phyloP scores from a whole-genome alignment of 2,329 filamentous ascomycete species.

The Hyphodiscus sp. region DNA sequence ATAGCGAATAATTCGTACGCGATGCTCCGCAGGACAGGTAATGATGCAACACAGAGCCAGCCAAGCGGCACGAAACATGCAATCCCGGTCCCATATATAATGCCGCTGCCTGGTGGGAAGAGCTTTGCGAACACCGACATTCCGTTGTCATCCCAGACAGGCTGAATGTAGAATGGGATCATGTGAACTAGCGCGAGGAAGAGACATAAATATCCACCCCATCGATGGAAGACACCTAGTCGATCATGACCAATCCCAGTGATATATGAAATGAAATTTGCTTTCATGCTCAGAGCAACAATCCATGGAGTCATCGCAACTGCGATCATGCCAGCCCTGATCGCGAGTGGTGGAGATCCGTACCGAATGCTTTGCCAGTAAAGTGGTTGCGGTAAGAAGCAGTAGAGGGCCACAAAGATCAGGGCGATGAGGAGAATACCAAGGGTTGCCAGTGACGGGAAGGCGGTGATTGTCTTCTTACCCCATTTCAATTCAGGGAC shows the following conservation, averaged over 20 bases:
- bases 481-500: conserved; percentile 67
- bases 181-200: conserved; percentile 79
- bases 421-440: conserved; percentile 61
- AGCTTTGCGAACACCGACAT: conserved; percentile 63
- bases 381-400: conserved; percentile 79
- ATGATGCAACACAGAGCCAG: conserved; percentile 79
- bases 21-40: conserved; percentile 67
- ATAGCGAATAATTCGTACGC: conserved; percentile 83
- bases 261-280: conserved; percentile 74
- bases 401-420: conserved; percentile 70
- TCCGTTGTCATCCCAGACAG: conserved; percentile 75
- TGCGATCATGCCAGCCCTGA: conserved; percentile 85
- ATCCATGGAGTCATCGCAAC: conserved; percentile 93
- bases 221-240: conserved; percentile 87
- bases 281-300: conserved; percentile 81
- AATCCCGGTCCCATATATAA: conserved; percentile 80
- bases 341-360: conserved; percentile 81
- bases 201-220: conserved; percentile 81
- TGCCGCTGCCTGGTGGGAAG: conserved; percentile 56
- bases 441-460: conserved; percentile 72
- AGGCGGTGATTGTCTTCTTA: conserved; percentile 60
- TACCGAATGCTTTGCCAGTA: conserved; percentile 84
- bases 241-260: conserved; percentile 90
- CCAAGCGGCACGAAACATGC: conserved; percentile 74
- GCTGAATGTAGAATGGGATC: conserved; percentile 83